Evolutionary conservation across 129 eudicot genomes (phyloP).

Genomic region (Pittosporum tobira): DNA sequence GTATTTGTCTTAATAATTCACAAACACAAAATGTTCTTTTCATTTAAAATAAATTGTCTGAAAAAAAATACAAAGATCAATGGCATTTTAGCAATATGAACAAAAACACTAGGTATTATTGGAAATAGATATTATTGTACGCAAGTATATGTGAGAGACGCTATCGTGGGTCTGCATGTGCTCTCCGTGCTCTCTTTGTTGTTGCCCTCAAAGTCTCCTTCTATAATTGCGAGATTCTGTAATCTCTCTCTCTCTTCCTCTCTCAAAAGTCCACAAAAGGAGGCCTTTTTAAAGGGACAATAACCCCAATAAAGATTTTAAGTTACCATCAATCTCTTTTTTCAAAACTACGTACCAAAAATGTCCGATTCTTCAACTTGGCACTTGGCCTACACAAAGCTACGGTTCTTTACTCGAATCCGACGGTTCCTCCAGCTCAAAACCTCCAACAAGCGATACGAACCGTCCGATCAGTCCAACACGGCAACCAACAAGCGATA

Average conservation of each 20-base stretch:
- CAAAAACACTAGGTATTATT: background rate
- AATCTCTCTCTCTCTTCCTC: conserved; percentile 20
- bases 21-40: too few species aligned
- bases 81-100: background rate
- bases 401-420: conserved; percentile 38
- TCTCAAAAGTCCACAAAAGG: conserved; percentile 21
- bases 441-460: conserved; percentile 20
- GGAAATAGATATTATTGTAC: background rate
- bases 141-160: conserved; percentile 24
- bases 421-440: conserved; percentile 39
- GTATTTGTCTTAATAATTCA: too few species aligned
- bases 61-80: background rate
- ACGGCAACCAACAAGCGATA: conserved; percentile 20
- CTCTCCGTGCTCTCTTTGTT: conserved; percentile 30
- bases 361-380: conserved; percentile 44
- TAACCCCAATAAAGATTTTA: conserved; percentile 20
- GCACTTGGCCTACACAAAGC: conserved; percentile 30
- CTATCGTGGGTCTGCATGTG: conserved; percentile 40
- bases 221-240: conserved; percentile 6
- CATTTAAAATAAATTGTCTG: too few species aligned
- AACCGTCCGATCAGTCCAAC: conserved; percentile 17
- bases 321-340: conserved; percentile 7
- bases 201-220: conserved; percentile 30
- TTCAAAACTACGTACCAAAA: conserved; percentile 15
- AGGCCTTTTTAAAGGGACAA: background rate